Base-by-base conservation (phyloP, 2,329 filamentous ascomycete genomes). In the Pseudocercospora ulei region DNA sequence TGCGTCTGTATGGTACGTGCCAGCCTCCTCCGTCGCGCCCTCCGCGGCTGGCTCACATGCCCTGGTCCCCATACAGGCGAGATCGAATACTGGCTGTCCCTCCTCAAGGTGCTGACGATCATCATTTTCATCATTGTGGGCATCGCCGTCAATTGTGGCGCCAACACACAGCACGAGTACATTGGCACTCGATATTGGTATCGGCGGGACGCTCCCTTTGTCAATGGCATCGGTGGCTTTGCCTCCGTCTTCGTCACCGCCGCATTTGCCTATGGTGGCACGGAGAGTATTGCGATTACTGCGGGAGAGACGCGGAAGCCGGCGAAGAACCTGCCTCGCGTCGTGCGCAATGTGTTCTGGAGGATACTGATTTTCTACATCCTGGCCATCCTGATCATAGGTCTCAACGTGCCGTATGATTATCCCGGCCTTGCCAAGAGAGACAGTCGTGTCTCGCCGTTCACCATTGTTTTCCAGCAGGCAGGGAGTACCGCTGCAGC, bases 351-450 rank as follows among this genome's bases (percentile, higher is more conserved):
- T 37, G 85, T 80, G 50, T 86, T 87, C 62, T 86, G 74, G 66
- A 80, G 82, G 37, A 86, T 87, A 58, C 63, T 85, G 49, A 67
- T 86, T 65, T 87, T 88, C 68, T 87, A 87, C 67, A 71, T 76
- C 53, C 62, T 85, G 41, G 77, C 74, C 16, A 78, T 86, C 28
- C 70, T 87, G 35, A 69, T 87, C 38, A 68, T 87, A 43, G 81
- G 82, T 55, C 81, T 84, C 68, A 69, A 80, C 36, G 78, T 87
- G 3, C 80, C 80, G 1, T 86, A 80, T 66, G 64, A 85, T 65
- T 73, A 72, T 12, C 0, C 48, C 0, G 61, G 72, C 23, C 46
- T 65, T 3, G 53, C 58, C 12, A 69, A 65, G 2, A 65, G 58
- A 14, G 46, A 56, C 0, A 54, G 40, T 12, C 44, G 46, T 28